Conservation (phyloP, 106 monocot genomes). For the Posidonia australis region DNA sequence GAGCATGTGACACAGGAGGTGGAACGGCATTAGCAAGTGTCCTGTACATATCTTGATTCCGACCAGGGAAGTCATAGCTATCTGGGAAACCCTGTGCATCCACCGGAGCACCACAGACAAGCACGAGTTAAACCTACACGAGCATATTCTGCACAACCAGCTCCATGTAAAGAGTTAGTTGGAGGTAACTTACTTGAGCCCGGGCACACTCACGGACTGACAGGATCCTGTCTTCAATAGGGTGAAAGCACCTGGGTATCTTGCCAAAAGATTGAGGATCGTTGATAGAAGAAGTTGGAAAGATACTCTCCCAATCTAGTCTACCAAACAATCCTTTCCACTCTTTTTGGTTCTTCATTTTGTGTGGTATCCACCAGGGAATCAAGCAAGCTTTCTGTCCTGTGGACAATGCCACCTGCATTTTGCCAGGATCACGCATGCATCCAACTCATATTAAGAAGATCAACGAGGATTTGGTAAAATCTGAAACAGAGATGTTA, state of each 20-base stretch:
- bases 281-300: neutral
- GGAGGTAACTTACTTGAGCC: neutral
- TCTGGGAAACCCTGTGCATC: neutral
- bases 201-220: neutral
- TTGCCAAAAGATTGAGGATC: neutral
- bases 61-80: conserved; percentile 36
- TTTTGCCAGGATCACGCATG: too few relatives aligned
- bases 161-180: neutral
- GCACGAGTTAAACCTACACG: too few relatives aligned
- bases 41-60: conserved; percentile 69
- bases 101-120: neutral
- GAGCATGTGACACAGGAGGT: conserved; percentile 75
- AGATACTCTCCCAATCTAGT: neutral
- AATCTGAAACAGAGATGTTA: neutral
- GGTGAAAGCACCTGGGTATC: neutral
- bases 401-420: neutral
- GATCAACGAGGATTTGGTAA: neutral
- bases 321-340: neutral
- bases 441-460: neutral
- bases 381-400: neutral
- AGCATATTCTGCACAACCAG: too few relatives aligned
- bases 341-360: neutral
- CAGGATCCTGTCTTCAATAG: neutral
- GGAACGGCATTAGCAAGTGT: conserved; percentile 97
- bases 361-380: neutral